phyloP scores from a whole-genome alignment of 352 stramenopile genomes.

The Globisporangium iwayamae region DNA sequence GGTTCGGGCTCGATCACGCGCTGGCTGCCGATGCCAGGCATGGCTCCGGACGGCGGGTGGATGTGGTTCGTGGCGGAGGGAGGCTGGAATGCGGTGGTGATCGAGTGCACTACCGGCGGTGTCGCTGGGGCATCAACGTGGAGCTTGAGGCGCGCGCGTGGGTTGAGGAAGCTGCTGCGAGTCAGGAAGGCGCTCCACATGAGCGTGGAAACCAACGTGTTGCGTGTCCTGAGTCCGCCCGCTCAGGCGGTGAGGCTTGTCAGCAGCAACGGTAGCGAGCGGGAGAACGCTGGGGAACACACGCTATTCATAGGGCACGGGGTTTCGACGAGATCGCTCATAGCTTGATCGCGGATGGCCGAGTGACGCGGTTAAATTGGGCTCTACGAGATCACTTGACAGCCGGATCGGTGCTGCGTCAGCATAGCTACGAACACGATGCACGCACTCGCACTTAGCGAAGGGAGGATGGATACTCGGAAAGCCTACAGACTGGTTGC shows the following conservation, averaged over 20 bases:
- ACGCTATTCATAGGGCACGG: conserved; percentile 4
- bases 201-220: conserved; percentile 7
- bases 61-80: not conserved
- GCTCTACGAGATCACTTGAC: too few species aligned
- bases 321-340: not conserved
- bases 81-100: not conserved
- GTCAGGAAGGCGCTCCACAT: conserved; percentile 6
- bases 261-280: too few species aligned
- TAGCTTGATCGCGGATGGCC: too few species aligned
- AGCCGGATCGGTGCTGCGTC: too few species aligned
- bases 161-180: conserved; percentile 6
- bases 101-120: not conserved
- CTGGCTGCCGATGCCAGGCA: not conserved
- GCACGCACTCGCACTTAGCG: too few species aligned
- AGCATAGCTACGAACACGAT: too few species aligned
- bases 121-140: conserved; percentile 8
- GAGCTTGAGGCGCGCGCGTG: conserved; percentile 13
- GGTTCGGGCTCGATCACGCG: conserved; percentile 95
- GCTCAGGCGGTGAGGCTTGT: not conserved
- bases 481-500: too few species aligned
- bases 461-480: too few species aligned
- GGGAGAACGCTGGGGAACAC: not conserved
- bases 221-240: not conserved
- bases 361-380: too few species aligned
- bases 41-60: not conserved